These are phyloP conservation scores for Nyctanthes arbortristis DNA, from an alignment of 257 asterid genomes.

Conservation along the genomic window DNA sequence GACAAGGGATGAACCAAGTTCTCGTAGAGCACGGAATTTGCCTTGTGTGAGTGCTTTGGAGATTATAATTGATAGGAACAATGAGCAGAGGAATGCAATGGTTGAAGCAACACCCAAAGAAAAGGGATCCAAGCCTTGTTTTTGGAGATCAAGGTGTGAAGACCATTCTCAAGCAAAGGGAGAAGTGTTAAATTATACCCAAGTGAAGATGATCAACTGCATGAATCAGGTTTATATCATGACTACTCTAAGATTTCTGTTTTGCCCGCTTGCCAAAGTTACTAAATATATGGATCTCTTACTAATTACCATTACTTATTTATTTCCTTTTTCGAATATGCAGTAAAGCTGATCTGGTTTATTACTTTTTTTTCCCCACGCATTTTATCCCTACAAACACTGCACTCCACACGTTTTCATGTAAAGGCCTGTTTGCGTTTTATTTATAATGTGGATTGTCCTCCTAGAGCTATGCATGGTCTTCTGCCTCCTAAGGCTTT, in stretches of 20 bases:
- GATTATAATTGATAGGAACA: constrained; percentile 59
- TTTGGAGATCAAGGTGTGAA: constrained; percentile 42
- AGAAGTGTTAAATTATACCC: constrained; percentile 27
- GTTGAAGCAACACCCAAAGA: constrained; percentile 62
- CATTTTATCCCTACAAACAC: neutral
- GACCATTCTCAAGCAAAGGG: constrained; percentile 40
- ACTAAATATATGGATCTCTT: neutral
- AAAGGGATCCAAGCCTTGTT: constrained; percentile 52
- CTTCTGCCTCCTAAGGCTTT: neutral
- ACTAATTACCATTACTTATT: neutral
- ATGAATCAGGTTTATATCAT: constrained; percentile 51
- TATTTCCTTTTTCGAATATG: neutral
- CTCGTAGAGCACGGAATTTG: constrained; percentile 33
- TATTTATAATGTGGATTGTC: neutral
- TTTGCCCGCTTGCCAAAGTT: neutral
- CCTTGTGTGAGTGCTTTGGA: constrained; percentile 41
- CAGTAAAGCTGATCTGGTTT: neutral
- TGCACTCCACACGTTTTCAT: neutral
- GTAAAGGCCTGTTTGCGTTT: neutral
- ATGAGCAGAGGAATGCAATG: constrained; percentile 32
- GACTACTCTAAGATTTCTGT: neutral
- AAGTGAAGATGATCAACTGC: constrained; percentile 45
- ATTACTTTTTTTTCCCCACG: neutral
- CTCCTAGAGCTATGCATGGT: constrained; percentile 9
- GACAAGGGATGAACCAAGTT: constrained; percentile 30